Evolutionary conservation across 148 eudicot genomes (phyloP).

Genomic region (Fagopyrum tataricum): DNA sequence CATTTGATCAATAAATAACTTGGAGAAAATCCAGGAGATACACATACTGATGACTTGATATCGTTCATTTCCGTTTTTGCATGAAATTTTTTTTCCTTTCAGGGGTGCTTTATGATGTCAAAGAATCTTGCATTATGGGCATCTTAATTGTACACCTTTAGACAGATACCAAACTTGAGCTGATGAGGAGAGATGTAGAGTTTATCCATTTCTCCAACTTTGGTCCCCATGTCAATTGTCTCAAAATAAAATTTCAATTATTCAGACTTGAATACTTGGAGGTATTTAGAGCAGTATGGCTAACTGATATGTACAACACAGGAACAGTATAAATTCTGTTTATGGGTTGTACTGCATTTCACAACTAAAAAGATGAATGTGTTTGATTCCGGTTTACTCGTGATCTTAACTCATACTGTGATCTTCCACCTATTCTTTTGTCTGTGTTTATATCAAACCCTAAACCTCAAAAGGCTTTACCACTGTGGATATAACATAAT

Average conservation of each 20-base stretch:
- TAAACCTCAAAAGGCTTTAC: no score
- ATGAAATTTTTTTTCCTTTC: background rate
- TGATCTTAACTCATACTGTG: background rate
- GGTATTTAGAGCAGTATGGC: background rate
- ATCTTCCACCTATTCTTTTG: no score
- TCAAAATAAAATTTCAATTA: background rate
- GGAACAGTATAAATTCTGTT: slow-evolving; percentile 1
- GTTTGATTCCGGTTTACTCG: background rate
- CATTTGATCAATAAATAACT: background rate
- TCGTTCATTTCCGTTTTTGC: background rate
- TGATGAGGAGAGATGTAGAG: slow-evolving; percentile 14
- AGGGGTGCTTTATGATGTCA: background rate
- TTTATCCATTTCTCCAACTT: slow-evolving; percentile 5
- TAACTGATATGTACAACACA: background rate
- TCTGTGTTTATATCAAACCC: no score
- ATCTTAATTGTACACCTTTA: background rate
- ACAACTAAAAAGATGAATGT: background rate
- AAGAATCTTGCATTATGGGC: slow-evolving; percentile 9
- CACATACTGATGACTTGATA: background rate
- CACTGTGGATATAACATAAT: no score
- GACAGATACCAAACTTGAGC: slow-evolving; percentile 1
- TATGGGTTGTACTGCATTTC: background rate
- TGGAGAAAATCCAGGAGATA: background rate
- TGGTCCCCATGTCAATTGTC: slow-evolving; percentile 10
- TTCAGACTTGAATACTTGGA: background rate